Evolutionary conservation across 805 yeast genomes (phyloP), one percentile per base, ranked within the genome.

Genomic region (Starmerella sp.): DNA sequence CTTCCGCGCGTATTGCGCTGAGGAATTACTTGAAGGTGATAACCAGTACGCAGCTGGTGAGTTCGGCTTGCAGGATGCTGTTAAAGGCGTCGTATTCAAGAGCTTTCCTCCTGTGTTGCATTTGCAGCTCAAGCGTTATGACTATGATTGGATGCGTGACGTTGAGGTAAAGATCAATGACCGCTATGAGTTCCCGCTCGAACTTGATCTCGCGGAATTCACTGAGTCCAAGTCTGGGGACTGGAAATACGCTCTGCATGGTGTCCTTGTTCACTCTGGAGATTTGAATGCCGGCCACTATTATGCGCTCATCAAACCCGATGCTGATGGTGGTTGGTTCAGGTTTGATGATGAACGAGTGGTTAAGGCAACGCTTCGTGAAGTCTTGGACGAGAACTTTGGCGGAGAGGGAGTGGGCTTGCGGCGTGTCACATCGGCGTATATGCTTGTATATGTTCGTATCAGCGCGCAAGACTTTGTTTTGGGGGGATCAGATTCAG

Each of bases 201-300:
- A 77, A 9, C 83, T 93, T 45, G 95, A 93, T 65, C 74, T 93
- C 59, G 73, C 80, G 46, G 88, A 95, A 7, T 93, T 79, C 65
- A 71, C 91, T 58, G 93, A 86, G 55, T 44, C 48, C 13, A 52
- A 54, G 13, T 80, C 79, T 43, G 71, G 72, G 1, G 77, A 85
- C 57, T 85, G 90, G 82, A 81, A 75, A 37, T 93, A 93, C 68
- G 82, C 80, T 52, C 72, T 93, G 30, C 96, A 91, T 68, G 96
- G 97, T 10, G 98, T 93, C 2, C 73, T 93, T 55, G 97, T 93
- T 11, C 99, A 93, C 68, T 84, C 89, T 43, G 99, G 99, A 57
- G 96, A 91, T 65, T 83, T 93, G 50, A 86, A 95, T 10, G 86
- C 90, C 46, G 99, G 99, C 22, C 99, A 93, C 67, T 93, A 93